Percentiles rank a stretch among this genome's conserved stretches.
phyloP scores from a whole-genome alignment of 345 rosid genomes.

The Pistacia vera region DNA sequence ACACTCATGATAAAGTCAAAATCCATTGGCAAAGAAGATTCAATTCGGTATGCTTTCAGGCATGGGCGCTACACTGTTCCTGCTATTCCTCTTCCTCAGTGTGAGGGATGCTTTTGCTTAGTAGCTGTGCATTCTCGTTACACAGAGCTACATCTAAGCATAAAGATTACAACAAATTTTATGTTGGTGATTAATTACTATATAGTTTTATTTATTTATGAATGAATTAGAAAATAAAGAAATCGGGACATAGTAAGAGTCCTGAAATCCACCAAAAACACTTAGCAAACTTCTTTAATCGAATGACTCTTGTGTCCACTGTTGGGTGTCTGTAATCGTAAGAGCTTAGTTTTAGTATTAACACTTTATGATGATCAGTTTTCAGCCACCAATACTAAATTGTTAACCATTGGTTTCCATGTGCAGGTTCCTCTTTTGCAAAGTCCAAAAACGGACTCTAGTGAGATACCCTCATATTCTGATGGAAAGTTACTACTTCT shows the following conservation, averaged over 20 bases:
- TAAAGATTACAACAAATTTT: constrained; percentile 26
- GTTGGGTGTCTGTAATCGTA: too few species aligned
- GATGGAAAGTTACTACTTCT: constrained; percentile 17
- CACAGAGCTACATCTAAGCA: constrained; percentile 37
- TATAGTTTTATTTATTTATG: too few species aligned
- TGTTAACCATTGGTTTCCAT: not conserved
- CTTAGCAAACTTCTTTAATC: too few species aligned
- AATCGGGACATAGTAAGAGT: too few species aligned
- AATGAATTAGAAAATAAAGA: too few species aligned
- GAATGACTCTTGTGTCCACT: too few species aligned
- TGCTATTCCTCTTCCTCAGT: constrained; percentile 42
- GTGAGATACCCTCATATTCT: constrained; percentile 21
- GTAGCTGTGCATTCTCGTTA: constrained; percentile 46
- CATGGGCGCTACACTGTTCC: constrained; percentile 51
- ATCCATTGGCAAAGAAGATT: constrained; percentile 18
- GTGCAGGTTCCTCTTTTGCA: constrained; percentile 27
- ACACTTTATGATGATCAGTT: not conserved
- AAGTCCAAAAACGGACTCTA: constrained; percentile 16
- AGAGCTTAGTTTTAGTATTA: too few species aligned
- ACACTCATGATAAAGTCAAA: constrained; percentile 41
- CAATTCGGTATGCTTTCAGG: constrained; percentile 42
- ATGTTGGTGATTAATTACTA: too few species aligned
- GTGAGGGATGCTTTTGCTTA: constrained; percentile 42
- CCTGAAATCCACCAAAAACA: too few species aligned
- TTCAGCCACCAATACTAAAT: constrained; percentile 1